Evolutionary conservation across 306 rosid genomes (phyloP), one percentile per base, ranked within the genome.

Genomic region (Macrotyloma uniflorum): DNA sequence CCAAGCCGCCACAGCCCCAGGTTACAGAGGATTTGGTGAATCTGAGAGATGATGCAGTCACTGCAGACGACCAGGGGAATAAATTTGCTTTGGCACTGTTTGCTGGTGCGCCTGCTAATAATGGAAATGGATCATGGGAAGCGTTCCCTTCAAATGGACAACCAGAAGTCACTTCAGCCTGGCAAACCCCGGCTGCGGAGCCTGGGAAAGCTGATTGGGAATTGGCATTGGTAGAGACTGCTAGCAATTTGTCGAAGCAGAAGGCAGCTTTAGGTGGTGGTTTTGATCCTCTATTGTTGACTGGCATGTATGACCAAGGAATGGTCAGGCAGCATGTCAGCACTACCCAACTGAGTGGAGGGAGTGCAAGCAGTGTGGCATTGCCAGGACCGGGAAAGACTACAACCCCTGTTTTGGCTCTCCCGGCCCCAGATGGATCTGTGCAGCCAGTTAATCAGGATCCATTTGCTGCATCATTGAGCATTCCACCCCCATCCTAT

Each of bases 341-440:
- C 88, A 85, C 93, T 62, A 62, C 97, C 55, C 93, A 93, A 80
- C 74, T 88, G 80, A 88, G 90, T 12, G 98, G 99, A 33, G 99
- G 99, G 26, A 95, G 99, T 73, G 91, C 99, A 61, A 95, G 99
- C 80, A 95, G 99, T 67, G 99, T 95, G 70, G 99, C 98, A 8
- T 84, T 95, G 89, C 96, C 98, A 0, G 91, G 89, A 50, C 86
- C 91, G 0, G 98, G 98, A 64, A 93, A 86, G 84, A 86, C 67
- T 26, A 74, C 89, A 8, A 85, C 99, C 6, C 97, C 93, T 0
- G 89, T 95, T 46, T 85, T 95, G 85, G 99, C 99, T 77, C 98
- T 95, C 63, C 99, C 99, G 0, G 99, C 99, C 3, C 99, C 99
- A 1, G 99, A 93, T 72, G 99, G 99, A 70, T 82, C 98, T 0